These are phyloP conservation scores for Fusarium luffae DNA, from an alignment of 2,329 filamentous ascomycete species.

Conservation along the genomic window DNA sequence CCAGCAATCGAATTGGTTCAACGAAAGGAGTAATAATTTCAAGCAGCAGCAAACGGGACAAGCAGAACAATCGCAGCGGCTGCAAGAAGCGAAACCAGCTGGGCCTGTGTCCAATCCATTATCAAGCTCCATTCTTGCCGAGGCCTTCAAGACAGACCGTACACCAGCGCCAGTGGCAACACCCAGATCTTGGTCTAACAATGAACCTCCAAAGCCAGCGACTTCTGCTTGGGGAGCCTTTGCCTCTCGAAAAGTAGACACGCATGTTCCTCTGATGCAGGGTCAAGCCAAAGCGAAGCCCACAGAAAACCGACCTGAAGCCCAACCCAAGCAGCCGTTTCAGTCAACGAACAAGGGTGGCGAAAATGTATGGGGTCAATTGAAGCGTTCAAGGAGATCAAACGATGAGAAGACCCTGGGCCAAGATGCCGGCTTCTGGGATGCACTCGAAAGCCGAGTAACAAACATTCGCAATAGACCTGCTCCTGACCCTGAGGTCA, in stretches of 20 bases:
- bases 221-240: constrained; percentile 41
- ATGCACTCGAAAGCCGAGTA: constrained; percentile 41
- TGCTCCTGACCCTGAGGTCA: not conserved
- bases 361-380: constrained; percentile 41
- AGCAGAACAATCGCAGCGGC: not conserved
- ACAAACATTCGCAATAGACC: constrained; percentile 31
- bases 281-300: not conserved
- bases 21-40: not conserved
- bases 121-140: constrained; percentile 48
- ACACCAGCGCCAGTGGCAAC: constrained; percentile 43
- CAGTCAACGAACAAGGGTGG: not conserved
- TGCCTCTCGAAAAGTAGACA: constrained; percentile 39
- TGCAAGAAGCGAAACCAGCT: constrained; percentile 4
- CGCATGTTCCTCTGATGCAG: constrained; percentile 21
- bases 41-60: not conserved
- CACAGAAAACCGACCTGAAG: not conserved
- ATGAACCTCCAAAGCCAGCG: constrained; percentile 13
- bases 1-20: constrained; percentile 1
- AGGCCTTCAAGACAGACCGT: constrained; percentile 49
- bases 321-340: not conserved
- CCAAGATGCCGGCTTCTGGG: constrained; percentile 35
- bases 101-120: constrained; percentile 16
- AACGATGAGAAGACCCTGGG: not conserved
- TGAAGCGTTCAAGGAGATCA: constrained; percentile 36
- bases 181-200: constrained; percentile 44